Evolutionary conservation across 2,329 filamentous ascomycete genomes (phyloP).

Genomic region (Thelonectria blattea): DNA sequence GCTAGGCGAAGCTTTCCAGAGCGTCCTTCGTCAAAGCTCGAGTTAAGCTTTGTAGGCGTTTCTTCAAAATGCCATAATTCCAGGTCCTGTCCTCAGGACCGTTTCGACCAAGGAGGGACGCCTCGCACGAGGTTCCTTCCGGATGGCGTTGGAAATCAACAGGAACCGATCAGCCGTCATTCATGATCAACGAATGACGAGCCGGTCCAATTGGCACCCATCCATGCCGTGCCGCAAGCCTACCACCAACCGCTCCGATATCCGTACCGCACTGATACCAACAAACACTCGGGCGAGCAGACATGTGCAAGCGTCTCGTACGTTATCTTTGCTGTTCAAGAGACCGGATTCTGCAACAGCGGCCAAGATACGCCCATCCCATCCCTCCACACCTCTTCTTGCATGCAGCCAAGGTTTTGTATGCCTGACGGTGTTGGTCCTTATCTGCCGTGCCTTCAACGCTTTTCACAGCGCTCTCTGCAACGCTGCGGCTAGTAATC

Average conservation of each 20-base stretch:
- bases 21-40: constrained; percentile 10
- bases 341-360: constrained; percentile 4
- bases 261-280: not conserved
- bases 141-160: not conserved
- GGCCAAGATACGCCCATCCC: not conserved
- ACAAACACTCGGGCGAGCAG: not conserved
- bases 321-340: constrained; percentile 6
- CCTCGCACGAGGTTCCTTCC: not conserved
- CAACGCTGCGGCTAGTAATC: constrained; percentile 9
- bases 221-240: not conserved
- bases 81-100: not conserved
- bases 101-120: not conserved
- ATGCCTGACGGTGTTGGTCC: not conserved
- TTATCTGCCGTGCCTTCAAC: constrained; percentile 14
- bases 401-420: not conserved
- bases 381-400: not conserved
- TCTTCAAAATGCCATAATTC: constrained; percentile 5
- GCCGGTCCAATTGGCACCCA: not conserved
- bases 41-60: constrained; percentile 14
- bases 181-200: not conserved
- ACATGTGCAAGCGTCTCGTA: constrained; percentile 8
- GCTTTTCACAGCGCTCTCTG: constrained; percentile 3
- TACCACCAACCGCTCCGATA: not conserved
- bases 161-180: not conserved
- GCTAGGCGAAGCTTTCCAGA: constrained; percentile 18